These are phyloP conservation scores for Astragalus glycyphyllos DNA, from an alignment of 306 rosid genomes.

Conservation along the genomic window DNA sequence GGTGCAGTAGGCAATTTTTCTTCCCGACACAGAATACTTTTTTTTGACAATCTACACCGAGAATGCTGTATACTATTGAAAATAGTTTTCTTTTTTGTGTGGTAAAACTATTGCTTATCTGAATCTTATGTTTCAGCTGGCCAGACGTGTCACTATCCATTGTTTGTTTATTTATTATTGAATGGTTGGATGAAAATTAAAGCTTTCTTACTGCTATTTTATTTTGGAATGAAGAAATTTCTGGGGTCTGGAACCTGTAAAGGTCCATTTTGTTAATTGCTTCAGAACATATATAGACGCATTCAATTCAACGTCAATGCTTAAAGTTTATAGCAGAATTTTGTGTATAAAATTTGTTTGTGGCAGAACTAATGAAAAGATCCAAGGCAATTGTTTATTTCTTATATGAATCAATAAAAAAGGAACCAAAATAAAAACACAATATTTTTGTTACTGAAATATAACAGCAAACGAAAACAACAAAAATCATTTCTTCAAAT, in stretches of 20 bases:
- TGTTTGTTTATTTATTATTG: background rate
- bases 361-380: background rate
- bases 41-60: too few relatives aligned
- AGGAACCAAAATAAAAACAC: too few relatives aligned
- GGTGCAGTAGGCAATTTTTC: constrained; percentile 26
- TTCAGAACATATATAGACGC: background rate
- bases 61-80: constrained; percentile 34
- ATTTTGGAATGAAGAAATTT: constrained; percentile 11
- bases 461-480: too few relatives aligned
- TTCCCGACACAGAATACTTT: too few relatives aligned
- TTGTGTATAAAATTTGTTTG: too few relatives aligned
- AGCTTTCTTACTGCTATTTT: background rate
- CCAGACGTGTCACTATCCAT: background rate
- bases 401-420: too few relatives aligned
- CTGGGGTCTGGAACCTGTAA: background rate
- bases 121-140: constrained; percentile 15
- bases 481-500: too few relatives aligned
- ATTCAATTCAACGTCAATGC: background rate
- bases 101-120: constrained; percentile 20
- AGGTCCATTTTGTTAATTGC: background rate
- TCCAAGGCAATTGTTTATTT: constrained; percentile 17
- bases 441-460: too few relatives aligned
- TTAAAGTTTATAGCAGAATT: background rate
- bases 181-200: background rate
- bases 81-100: constrained; percentile 9